phyloP scores from a whole-genome alignment of 2,329 filamentous ascomycete species.

The Colletotrichum tamarilloi region DNA sequence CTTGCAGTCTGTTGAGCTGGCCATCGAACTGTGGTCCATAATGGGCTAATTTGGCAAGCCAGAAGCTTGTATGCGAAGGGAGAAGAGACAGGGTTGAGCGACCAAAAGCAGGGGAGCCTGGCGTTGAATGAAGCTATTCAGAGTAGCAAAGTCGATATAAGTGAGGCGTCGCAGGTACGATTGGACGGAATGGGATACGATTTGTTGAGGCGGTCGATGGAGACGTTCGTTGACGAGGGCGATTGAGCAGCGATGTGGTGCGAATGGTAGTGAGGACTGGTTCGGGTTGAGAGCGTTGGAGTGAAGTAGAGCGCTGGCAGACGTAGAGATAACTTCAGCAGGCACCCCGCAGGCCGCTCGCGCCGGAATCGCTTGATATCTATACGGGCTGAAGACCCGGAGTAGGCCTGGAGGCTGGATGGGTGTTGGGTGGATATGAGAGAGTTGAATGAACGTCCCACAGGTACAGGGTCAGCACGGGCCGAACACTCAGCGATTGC shows the following conservation, averaged over 20 bases:
- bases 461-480: not conserved
- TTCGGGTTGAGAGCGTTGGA: not conserved
- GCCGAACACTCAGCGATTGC: not conserved
- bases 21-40: slow-evolving; percentile 41
- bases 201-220: not conserved
- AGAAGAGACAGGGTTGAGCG: not conserved
- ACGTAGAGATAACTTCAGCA: not conserved
- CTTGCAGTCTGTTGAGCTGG: slow-evolving; percentile 43
- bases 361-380: slow-evolving; percentile 1
- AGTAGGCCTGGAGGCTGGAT: not conserved
- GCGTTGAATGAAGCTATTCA: not conserved
- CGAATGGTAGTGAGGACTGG: not conserved
- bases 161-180: not conserved
- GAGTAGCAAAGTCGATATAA: not conserved
- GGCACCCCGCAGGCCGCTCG: not conserved
- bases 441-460: not conserved
- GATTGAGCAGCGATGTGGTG: not conserved
- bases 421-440: not conserved
- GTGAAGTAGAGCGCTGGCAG: not conserved
- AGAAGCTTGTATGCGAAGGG: not conserved
- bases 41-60: not conserved
- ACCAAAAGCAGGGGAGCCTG: not conserved
- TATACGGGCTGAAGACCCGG: not conserved
- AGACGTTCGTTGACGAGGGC: not conserved
- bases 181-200: not conserved